Evolutionary conservation across 805 yeast species (phyloP).

Genomic region (Ogataea polymorpha): DNA sequence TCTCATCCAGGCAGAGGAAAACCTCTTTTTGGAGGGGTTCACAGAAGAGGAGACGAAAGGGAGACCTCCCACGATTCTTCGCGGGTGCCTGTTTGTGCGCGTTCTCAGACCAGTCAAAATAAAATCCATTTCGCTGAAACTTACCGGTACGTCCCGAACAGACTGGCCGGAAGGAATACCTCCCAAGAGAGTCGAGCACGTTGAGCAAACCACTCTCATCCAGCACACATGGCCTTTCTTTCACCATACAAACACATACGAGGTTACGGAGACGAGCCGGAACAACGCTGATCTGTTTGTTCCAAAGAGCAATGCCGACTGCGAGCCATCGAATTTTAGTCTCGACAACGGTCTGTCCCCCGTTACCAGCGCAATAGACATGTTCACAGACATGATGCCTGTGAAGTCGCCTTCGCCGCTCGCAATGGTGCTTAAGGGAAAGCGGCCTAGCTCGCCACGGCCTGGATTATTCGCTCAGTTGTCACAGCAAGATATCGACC

Average conservation of each 20-base stretch:
- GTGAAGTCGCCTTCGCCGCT: constrained; percentile 28
- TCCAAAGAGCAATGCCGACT: constrained; percentile 28
- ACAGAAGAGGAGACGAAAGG: constrained; percentile 57
- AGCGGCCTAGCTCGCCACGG: constrained; percentile 22
- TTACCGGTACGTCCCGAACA: constrained; percentile 70
- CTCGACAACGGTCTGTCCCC: constrained; percentile 34
- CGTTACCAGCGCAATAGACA: constrained; percentile 24
- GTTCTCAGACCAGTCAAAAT: constrained; percentile 70
- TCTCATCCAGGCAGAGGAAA: constrained; percentile 75
- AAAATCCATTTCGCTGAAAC: constrained; percentile 56
- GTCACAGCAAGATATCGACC: constrained; percentile 19
- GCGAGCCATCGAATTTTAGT: constrained; percentile 37
- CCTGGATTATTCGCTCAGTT: constrained; percentile 14
- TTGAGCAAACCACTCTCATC: constrained; percentile 63
- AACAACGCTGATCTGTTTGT: constrained; percentile 48
- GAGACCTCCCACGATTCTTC: constrained; percentile 71
- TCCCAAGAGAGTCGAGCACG: constrained; percentile 67
- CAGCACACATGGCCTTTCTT: constrained; percentile 92
- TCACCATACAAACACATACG: constrained; percentile 35
- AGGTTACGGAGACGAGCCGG: constrained; percentile 28
- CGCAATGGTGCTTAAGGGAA: constrained; percentile 29
- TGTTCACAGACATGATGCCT: constrained; percentile 17
- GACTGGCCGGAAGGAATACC: constrained; percentile 99
- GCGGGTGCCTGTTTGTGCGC: constrained; percentile 75
- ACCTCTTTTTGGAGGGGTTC: constrained; percentile 79